Base-by-base conservation (phyloP, 768 basidiomycete genomes). In the Krasilnikovozyma curviuscula region DNA sequence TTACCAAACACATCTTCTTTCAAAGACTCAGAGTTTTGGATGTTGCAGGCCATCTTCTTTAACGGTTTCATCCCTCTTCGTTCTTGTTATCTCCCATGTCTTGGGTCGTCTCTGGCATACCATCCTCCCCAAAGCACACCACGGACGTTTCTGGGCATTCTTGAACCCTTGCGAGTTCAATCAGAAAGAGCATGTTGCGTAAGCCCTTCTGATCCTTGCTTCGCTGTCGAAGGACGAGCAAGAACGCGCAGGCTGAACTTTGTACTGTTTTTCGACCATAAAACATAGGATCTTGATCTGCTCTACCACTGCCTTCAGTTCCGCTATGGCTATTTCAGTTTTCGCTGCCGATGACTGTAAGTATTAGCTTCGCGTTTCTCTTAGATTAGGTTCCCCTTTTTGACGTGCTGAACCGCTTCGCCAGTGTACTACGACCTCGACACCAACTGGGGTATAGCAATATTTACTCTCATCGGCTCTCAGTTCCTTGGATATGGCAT, bases 301-400 rank as follows among this genome's bases (percentile, higher is more conserved):
- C 56, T 53, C 55, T 38, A 60, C 58, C 23, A 61, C 63, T 12
- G 62, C 64, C 31, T 57, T 60, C 41, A 54, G 51, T 24, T 61
- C 59, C 13, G 63, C 64, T n/a, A 57, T 58, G 24, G 64, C 63
- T n/a, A 61, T 61, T 44, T 56, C 61, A 43, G 61, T 65, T 39
- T 55, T 65, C 46, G 59, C 64, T 37, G 64, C 62, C 16, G 55
- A 59, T 39, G 53, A 56, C n/a, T 33, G 42, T 44, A 30, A 41
- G 40, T n/a, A n/a, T 21, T 7, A 16, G 16, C 5, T 41, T 16
- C 3, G 16, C 3, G 6, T 24, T 6, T 6, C 5, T 14, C 7
- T 16, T 21, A 13, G 14, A 8, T 25, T 5, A 18, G 16, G 18
- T 23, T 16, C 16, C 16, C n/a, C 12, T 14, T 21, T 19, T 41